Base-by-base conservation (phyloP, 306 rosid genomes). In the Lathyrus sativus region DNA sequence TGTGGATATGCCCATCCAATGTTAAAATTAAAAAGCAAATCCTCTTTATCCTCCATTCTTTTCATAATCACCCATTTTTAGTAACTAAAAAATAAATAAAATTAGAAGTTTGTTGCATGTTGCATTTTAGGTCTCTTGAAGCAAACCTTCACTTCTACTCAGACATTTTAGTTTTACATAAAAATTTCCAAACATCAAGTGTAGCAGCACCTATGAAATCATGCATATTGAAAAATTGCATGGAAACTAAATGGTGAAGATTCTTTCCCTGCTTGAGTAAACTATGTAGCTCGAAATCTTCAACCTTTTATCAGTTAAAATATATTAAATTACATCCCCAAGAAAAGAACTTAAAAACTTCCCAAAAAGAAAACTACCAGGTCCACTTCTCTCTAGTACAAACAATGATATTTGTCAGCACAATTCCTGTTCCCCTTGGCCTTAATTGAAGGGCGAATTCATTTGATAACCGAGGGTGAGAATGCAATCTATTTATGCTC, bases 51-150 rank as follows among this genome's bases (percentile, higher is more conserved):
- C 59, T 51, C 24, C 24, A 76, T 76, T 53, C 58, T 19, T 43
- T 69, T 62, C 17, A 19, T 70, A 55, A 61, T 63, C 29, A 14
- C 37, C 50, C 37, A 19, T 54, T 76, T 62, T 43, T 62, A 54
- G 45, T 54, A 63, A 70, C 71, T 22, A 7, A 26, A 56, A 13
- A 56, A 53, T 35, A 35, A 18, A 10, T 11, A 31, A 11, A 28
- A 62, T 14, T 53, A 53, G 17, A 69, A 69, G 46, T 24, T 62
- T 62, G 71, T 7, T n/a, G 67, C 67, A 76, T 31, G 53, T 56
- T 53, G 55, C 15, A 44, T 37, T 37, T 70, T 61, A 76, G 50
- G 39, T 68, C 41, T 68, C 39, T 33, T 50, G 65, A 68, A 50
- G n/a, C 54, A 68, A 59, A 17, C 19, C 50, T 26, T 62, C 67